These are phyloP conservation scores for Ceratocystis colombiana DNA, from an alignment of 2,329 filamentous ascomycete species.

Conservation along the genomic window DNA sequence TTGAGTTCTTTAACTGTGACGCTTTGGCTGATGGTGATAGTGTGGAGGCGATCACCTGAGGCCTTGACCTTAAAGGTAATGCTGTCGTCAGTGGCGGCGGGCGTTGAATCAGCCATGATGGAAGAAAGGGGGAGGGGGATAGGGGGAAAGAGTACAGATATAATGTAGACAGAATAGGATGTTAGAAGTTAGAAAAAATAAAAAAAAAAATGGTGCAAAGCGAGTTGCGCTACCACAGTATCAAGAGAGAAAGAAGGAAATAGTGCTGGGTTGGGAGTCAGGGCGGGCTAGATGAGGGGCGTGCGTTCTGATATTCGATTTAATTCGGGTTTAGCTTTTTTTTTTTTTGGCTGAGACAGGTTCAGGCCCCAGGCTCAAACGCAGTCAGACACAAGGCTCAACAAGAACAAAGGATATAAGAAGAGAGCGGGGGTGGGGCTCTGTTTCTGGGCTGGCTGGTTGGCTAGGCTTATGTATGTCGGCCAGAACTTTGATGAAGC, in stretches of 20 bases:
- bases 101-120: constrained; percentile 45
- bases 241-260: not conserved
- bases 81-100: constrained; percentile 59
- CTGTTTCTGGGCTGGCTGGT: not conserved
- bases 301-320: constrained; percentile 4
- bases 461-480: not conserved
- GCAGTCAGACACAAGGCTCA: not conserved
- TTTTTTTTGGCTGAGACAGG: not conserved
- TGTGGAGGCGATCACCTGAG: constrained; percentile 79
- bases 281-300: constrained; percentile 1
- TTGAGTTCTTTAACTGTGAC: constrained; percentile 81
- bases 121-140: not conserved
- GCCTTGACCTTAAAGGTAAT: constrained; percentile 96
- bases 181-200: not conserved
- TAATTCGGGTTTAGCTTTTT: constrained; percentile 11
- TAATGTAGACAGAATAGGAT: constrained; percentile 19
- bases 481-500: not conserved
- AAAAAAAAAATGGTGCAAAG: not conserved
- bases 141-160: not conserved
- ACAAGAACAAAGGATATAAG: not conserved
- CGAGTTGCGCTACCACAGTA: not conserved
- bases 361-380: constrained; percentile 8
- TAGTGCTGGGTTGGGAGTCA: not conserved
- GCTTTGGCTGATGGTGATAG: constrained; percentile 65
- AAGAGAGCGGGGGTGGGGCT: constrained; percentile 7